phyloP scores from a whole-genome alignment of 257 asterid genomes.

The Agastache rugosa region DNA sequence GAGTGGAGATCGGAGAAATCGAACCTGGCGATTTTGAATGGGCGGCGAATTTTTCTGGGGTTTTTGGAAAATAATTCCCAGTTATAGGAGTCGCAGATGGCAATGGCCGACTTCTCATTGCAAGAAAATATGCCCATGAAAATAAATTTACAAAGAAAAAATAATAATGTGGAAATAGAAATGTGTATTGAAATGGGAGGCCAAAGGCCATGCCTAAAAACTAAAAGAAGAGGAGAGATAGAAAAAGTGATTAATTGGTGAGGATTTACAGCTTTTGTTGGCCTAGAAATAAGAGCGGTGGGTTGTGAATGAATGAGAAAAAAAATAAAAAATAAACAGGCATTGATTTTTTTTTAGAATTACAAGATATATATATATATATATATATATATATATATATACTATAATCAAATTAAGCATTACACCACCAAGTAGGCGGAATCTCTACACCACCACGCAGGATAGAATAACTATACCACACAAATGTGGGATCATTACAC shows the following conservation, averaged over 20 bases:
- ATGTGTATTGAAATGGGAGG: slow-evolving; percentile 3
- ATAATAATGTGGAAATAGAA: not conserved
- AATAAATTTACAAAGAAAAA: not conserved
- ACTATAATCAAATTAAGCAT: too few relatives aligned
- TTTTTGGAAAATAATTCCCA: slow-evolving; percentile 49
- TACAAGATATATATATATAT: too few relatives aligned
- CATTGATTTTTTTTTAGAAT: too few relatives aligned
- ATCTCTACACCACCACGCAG: too few relatives aligned
- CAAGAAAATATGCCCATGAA: slow-evolving; percentile 80
- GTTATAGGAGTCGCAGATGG: slow-evolving; percentile 69
- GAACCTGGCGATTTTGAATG: slow-evolving; percentile 46
- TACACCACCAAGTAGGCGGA: too few relatives aligned
- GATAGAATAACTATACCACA: too few relatives aligned
- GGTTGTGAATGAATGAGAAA: slow-evolving; percentile 38
- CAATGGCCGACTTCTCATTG: slow-evolving; percentile 67
- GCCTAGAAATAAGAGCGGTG: slow-evolving; percentile 50
- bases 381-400: too few relatives aligned
- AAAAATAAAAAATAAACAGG: not conserved
- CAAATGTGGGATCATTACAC: too few relatives aligned
- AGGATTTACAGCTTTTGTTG: slow-evolving; percentile 41
- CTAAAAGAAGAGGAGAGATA: not conserved
- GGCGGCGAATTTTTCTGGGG: slow-evolving; percentile 30
- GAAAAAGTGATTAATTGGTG: slow-evolving; percentile 36
- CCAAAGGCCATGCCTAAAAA: slow-evolving; percentile 48
- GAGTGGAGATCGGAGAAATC: slow-evolving; percentile 60